A percentile compares a stretch with the other conserved stretches of the same genome.
These are phyloP conservation scores for Apiotrichum brassicae DNA, from an alignment of 1,284 basidiomycete genomes.

Conservation along the genomic window DNA sequence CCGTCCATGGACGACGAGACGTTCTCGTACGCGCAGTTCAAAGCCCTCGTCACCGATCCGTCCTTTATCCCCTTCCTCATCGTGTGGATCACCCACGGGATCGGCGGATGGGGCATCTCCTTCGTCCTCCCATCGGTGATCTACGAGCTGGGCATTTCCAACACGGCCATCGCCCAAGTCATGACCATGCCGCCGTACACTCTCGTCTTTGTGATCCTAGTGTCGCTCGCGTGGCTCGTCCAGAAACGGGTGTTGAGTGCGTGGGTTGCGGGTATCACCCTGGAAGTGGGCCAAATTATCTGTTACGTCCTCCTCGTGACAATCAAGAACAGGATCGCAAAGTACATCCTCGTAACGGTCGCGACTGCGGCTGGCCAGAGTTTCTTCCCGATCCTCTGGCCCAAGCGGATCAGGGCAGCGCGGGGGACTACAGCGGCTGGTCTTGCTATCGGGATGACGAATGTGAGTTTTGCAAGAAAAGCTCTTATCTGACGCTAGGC, in stretches of 20 bases:
- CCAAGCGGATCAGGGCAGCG: conserved; percentile 8
- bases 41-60: neutral
- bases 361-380: conserved; percentile 7
- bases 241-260: neutral
- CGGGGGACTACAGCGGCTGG: conserved; percentile 5
- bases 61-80: conserved; percentile 5
- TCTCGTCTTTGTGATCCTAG: conserved; percentile 11
- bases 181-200: conserved; percentile 16
- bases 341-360: conserved; percentile 10
- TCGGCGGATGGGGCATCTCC: conserved; percentile 11
- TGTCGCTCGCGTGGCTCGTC: conserved; percentile 3
- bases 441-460: conserved; percentile 7
- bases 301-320: conserved; percentile 9
- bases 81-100: conserved; percentile 14
- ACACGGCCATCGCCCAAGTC: conserved; percentile 10
- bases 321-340: neutral
- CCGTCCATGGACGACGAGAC: neutral
- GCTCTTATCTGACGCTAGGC: neutral
- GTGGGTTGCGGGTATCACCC: neutral
- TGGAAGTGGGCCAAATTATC: conserved; percentile 4
- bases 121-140: conserved; percentile 11
- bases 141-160: conserved; percentile 7
- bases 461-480: neutral
- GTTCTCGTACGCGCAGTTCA: conserved; percentile 1
- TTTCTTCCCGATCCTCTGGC: conserved; percentile 11